Percentiles rank a stretch among this genome's conserved stretches.
These are phyloP conservation scores for Geranium incanum DNA, from an alignment of 441 rosid genomes.

Conservation along the genomic window DNA sequence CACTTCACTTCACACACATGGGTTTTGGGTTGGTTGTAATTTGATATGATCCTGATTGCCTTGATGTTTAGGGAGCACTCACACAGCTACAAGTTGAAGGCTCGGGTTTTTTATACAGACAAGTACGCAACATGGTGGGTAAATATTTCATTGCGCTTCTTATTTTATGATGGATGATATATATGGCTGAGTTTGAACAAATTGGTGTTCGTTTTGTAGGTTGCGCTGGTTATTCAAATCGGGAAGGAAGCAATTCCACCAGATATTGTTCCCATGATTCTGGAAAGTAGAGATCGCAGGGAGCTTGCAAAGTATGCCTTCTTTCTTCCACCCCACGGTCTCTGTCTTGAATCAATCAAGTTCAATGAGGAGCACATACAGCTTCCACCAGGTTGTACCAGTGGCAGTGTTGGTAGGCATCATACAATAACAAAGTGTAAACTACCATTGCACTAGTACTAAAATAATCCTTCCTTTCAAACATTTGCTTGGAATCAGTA, in stretches of 20 bases:
- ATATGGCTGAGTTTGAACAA: too few species aligned
- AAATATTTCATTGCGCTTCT: too few species aligned
- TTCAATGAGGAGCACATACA: conserved; percentile 31
- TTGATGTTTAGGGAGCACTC: conserved; percentile 52
- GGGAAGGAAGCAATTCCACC: background rate
- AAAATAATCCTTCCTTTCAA: too few species aligned
- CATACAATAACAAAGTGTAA: conserved; percentile 53
- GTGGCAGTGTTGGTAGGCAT: conserved; percentile 65
- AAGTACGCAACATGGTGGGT: conserved; percentile 79
- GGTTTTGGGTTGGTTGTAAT: too few species aligned
- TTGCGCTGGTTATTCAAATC: background rate
- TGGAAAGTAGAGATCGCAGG: background rate
- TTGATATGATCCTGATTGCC: background rate
- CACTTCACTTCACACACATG: too few species aligned
- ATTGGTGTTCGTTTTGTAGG: background rate
- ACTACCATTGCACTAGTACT: conserved; percentile 37
- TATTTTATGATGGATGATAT: background rate
- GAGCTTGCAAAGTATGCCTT: background rate
- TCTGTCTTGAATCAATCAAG: background rate
- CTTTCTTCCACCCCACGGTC: background rate
- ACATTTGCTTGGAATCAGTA: too few species aligned
- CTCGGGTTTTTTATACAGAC: conserved; percentile 75
- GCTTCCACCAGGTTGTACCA: conserved; percentile 56
- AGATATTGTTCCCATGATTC: background rate
- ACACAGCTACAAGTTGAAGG: conserved; percentile 83